Evolutionary conservation across 1,284 basidiomycete species (phyloP).

Genomic region (Psilocybe mexicana): DNA sequence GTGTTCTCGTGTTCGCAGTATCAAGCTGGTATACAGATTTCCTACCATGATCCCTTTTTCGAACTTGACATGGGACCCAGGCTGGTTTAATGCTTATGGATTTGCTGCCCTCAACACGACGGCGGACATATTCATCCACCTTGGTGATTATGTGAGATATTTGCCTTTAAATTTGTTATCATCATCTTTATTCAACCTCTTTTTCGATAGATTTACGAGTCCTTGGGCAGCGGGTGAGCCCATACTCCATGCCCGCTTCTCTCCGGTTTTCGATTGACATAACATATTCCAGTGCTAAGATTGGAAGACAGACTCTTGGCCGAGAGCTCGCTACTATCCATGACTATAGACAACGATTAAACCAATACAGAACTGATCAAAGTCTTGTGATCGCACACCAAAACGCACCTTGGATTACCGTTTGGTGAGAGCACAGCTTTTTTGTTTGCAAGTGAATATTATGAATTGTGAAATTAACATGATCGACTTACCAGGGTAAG

Average conservation of each 20-base stretch:
- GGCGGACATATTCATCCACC: constrained; percentile 62
- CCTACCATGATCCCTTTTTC: not conserved
- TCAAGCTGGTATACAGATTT: constrained; percentile 39
- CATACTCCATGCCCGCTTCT: not conserved
- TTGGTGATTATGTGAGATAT: constrained; percentile 61
- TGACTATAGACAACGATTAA: constrained; percentile 63
- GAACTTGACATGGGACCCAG: constrained; percentile 28
- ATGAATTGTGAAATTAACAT: too few species aligned
- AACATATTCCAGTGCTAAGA: constrained; percentile 35
- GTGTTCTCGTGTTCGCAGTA: constrained; percentile 65
- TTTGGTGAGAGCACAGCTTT: constrained; percentile 43
- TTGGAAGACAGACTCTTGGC: constrained; percentile 50
- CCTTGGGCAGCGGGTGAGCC: constrained; percentile 47
- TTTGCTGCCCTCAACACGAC: constrained; percentile 57
- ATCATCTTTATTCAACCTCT: not conserved
- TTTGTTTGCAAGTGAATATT: not conserved
- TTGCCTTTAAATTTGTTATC: not conserved
- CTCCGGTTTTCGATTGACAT: not conserved
- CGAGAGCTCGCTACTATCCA: constrained; percentile 60
- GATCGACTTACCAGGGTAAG: too few species aligned
- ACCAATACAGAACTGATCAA: constrained; percentile 59
- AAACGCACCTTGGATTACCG: constrained; percentile 57
- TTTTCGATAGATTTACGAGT: constrained; percentile 47
- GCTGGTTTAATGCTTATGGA: constrained; percentile 72
- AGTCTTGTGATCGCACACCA: constrained; percentile 53